Evolutionary conservation across 192 early-diverging fungal genomes (phyloP).

Genomic region (Phlyctochytrium bullatum): DNA sequence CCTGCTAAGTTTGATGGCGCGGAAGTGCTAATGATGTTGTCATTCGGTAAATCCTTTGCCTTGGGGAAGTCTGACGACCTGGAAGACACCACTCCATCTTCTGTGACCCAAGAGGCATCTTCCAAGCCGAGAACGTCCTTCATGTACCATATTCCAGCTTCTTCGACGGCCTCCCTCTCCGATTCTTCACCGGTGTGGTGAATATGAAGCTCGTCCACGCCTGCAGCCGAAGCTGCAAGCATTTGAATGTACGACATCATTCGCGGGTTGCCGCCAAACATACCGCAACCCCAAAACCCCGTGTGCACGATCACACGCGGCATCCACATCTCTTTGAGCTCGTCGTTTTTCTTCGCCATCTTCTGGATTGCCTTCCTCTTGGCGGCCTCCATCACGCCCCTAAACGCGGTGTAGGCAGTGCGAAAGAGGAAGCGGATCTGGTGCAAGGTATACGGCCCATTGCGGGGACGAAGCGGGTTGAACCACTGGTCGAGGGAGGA

Average conservation of each 20-base stretch:
- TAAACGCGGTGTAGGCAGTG: slow-evolving; percentile 29
- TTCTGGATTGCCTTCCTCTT: not conserved
- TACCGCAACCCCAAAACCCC: slow-evolving; percentile 24
- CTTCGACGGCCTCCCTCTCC: no score
- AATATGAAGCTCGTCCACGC: slow-evolving; percentile 16
- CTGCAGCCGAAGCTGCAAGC: slow-evolving; percentile 18
- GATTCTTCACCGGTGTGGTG: no score
- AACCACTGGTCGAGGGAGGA: slow-evolving; percentile 20
- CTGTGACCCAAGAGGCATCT: no score
- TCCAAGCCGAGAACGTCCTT: no score
- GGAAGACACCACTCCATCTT: no score
- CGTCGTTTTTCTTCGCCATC: not conserved
- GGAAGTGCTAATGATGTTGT: no score
- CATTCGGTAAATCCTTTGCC: no score
- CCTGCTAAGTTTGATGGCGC: no score
- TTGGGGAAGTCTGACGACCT: no score
- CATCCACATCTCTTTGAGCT: no score
- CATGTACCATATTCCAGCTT: no score
- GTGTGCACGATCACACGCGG: slow-evolving; percentile 20
- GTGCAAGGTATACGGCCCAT: slow-evolving; percentile 18
- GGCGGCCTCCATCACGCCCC: slow-evolving; percentile 8
- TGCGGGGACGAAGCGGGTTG: slow-evolving; percentile 20
- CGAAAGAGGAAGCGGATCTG: slow-evolving; percentile 28
- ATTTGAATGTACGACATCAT: slow-evolving; percentile 28
- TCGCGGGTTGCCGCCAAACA: slow-evolving; percentile 15